Evolutionary conservation across 805 yeast genomes (phyloP), one percentile per base, ranked within the genome.

Genomic region (Candida boidinii): DNA sequence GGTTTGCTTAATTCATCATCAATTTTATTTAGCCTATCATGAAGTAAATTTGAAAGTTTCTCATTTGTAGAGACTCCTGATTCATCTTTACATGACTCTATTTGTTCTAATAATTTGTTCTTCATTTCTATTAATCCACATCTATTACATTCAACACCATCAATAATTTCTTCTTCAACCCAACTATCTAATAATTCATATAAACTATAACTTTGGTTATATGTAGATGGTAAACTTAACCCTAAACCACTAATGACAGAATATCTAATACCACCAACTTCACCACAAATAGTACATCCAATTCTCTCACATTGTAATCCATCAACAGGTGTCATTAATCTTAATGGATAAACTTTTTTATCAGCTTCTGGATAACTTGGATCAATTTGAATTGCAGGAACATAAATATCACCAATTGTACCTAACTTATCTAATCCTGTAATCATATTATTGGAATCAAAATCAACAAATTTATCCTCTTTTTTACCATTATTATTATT

Each of bases 141-240:
- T 47, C 97, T 68, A 49, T 88, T 86, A 62, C 98, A 90, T 56
- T 87, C 90, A 23, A 90, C 98, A 29, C 87, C 95, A 43, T 85
- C 88, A 37, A 90, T 87, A 16, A 82, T 73, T 51, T 90, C 98
- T 25, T 88, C 84, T 36, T 73, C 68, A 5, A 67, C 73, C 85
- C 87, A 84, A 27, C 76, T 73, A 29, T 68, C 61, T 39, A 84
- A 54, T 33, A 83, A 62, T 13, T 69, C 74, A 5, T 69, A 54
- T 35, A 83, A 57, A 28, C 60, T 58, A 31, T 54, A 56, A n/a
- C 64, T 49, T 1, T 65, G 50, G 23, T 66, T 66, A 27, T 66
- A 53, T 23, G 54, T 53, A 1, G 60, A 55, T 1, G 90, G 88
- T 30, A 83, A 60, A 40, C 79, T 82, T 43, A 83, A 65, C 43